Base-by-base conservation (phyloP, 805 yeast species). In the Metschnikowia reukaufii region DNA sequence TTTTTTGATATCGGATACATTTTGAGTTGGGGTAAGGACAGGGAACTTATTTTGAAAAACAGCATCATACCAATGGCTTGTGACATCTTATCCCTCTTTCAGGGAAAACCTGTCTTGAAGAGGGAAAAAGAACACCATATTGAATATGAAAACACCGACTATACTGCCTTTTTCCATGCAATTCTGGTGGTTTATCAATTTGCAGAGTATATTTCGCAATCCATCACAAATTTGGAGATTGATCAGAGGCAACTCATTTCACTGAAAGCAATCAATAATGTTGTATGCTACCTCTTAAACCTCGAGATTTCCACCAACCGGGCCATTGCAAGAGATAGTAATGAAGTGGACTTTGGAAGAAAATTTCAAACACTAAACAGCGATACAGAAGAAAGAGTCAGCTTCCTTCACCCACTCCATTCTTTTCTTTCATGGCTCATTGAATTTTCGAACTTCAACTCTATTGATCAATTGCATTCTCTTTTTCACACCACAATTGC, bases 121-220 rank as follows among this genome's bases (percentile, higher is more conserved):
- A 74, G 98, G 49, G 96, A 89, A 59, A 80, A 82, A 4, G 73
- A 77, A 5, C 84, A 81, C 49, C 99, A 92, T 63, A 90, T 92
- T 8, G 97, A 91, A 61, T 94, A 86, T 62, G 99, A 92, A 61
- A 83, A 83, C 37, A 88, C 87, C 27, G 92, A 88, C 42, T 94
- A 91, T 73, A 78, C 84, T 1, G 77, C 82, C 2, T 84, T 76
- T 57, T 85, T 85, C 62, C 85, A 84, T 51, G 81, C 85, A 1
- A 65, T 83, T 48, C 83, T 87, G 44, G 86, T 83, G 3, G 74
- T 88, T 0, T 76, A 84, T 8, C 84, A 85, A 49, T 76, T 82
- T 54, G 76, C 79, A 0, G 86, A 81, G 48, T 69, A 70, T 48
- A 67, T 81, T 10, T 77, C 83, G 0, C 78, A 73, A 48, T 64